Conservation (phyloP, 257 asterid genomes). For the Rubia yunnanensis region DNA sequence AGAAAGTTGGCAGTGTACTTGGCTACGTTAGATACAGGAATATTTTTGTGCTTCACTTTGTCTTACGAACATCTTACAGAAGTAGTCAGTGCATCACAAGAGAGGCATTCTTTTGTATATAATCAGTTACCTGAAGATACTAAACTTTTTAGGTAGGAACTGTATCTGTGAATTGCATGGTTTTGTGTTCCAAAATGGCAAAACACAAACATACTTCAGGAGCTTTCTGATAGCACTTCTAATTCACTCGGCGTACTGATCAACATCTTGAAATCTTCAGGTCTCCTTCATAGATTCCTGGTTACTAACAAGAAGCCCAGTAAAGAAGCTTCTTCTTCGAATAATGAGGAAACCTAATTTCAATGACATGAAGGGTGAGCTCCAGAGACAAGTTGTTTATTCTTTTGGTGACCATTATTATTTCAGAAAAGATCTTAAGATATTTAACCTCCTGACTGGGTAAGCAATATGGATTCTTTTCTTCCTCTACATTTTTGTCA, state of each 20-base stretch:
- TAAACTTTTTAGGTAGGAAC: neutral
- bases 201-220: neutral
- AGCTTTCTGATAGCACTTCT: neutral
- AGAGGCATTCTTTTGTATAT: neutral
- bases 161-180: neutral
- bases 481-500: slow-evolving; percentile 6
- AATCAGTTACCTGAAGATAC: neutral
- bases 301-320: slow-evolving; percentile 50
- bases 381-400: slow-evolving; percentile 53
- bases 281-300: slow-evolving; percentile 80
- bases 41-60: neutral
- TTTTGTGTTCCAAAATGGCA: neutral
- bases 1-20: neutral
- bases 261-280: slow-evolving; percentile 27
- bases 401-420: slow-evolving; percentile 85
- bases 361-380: slow-evolving; percentile 29
- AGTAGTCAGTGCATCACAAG: neutral
- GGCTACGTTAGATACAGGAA: neutral
- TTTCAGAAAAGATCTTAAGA: slow-evolving; percentile 82
- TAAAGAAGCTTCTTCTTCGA: slow-evolving; percentile 68
- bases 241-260: slow-evolving; percentile 2
- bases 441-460: slow-evolving; percentile 85
- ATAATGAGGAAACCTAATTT: slow-evolving; percentile 59
- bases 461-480: slow-evolving; percentile 15
- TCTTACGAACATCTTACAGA: neutral